Percentiles rank a stretch among this genome's conserved stretches.
phyloP scores from a whole-genome alignment of 2,329 filamentous ascomycete genomes.

The Pestalotiopsis sp. region DNA sequence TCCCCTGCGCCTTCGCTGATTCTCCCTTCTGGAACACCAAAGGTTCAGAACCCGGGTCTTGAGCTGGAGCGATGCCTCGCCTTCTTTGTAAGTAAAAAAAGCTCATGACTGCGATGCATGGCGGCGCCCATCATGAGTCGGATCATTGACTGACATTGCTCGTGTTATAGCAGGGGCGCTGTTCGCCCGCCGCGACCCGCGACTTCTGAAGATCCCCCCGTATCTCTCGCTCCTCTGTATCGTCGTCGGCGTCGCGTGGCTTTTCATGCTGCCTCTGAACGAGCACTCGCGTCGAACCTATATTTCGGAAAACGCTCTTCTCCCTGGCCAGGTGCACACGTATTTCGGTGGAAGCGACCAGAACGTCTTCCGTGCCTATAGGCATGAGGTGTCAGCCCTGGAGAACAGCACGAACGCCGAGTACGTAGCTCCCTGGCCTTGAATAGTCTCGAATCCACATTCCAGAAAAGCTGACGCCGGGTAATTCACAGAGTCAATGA shows the following conservation, averaged over 20 bases:
- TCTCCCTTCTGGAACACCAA: not conserved
- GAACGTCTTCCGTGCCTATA: constrained; percentile 88
- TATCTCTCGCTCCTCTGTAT: constrained; percentile 87
- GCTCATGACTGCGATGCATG: not conserved
- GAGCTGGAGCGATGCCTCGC: constrained; percentile 49
- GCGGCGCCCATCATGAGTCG: not conserved
- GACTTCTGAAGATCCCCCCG: constrained; percentile 80
- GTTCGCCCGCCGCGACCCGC: constrained; percentile 77
- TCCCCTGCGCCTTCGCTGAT: not conserved
- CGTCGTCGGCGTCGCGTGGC: constrained; percentile 83
- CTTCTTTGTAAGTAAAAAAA: constrained; percentile 50
- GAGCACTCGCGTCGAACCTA: constrained; percentile 92
- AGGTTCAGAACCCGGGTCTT: not conserved
- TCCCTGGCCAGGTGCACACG: constrained; percentile 95
- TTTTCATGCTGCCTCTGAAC: constrained; percentile 86
- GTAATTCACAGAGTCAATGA: constrained; percentile 62
- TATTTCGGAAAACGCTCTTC: constrained; percentile 94
- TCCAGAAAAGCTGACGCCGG: not conserved
- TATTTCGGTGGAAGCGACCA: constrained; percentile 98
- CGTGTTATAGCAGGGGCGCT: constrained; percentile 57
- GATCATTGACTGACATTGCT: not conserved
- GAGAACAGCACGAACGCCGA: constrained; percentile 54
- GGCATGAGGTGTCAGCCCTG: constrained; percentile 75
- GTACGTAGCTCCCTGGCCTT: constrained; percentile 37
- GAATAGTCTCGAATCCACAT: not conserved